These are phyloP conservation scores for Psophocarpus tetragonolobus DNA, from an alignment of 306 rosid species.

Conservation along the genomic window DNA sequence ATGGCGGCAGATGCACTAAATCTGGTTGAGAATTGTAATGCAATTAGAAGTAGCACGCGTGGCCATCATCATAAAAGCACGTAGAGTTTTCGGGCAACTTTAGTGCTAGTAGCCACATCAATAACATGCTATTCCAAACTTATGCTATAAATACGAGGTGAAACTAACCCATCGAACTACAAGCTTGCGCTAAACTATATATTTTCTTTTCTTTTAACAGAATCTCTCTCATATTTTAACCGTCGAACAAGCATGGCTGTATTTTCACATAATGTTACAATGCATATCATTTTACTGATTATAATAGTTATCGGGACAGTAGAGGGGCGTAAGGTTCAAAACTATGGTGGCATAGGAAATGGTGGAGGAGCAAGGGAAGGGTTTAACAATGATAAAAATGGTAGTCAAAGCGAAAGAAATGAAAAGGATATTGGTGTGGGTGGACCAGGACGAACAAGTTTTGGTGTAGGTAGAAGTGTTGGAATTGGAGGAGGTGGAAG, in stretches of 20 bases:
- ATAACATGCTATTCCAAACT: not conserved
- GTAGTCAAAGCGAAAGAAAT: not conserved
- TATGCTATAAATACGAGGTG: conserved; percentile 36
- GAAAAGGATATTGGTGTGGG: not conserved
- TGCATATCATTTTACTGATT: not conserved
- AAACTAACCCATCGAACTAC: conserved; percentile 12
- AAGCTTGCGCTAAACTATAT: not conserved
- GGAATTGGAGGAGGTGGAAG: not conserved
- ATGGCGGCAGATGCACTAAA: conserved; percentile 52
- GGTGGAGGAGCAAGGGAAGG: not conserved
- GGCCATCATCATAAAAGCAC: conserved; percentile 25
- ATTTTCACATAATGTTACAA: not conserved
- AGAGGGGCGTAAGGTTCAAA: conserved; percentile 5
- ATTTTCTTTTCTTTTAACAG: not conserved
- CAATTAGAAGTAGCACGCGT: conserved; percentile 36
- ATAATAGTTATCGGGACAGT: not conserved
- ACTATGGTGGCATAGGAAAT: not conserved
- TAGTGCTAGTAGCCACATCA: conserved; percentile 31
- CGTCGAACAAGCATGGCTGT: conserved; percentile 13
- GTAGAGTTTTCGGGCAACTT: conserved; percentile 27
- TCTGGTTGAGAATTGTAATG: conserved; percentile 34
- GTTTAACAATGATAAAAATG: not conserved
- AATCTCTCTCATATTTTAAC: not conserved
- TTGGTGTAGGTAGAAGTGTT: not conserved
- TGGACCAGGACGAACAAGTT: not conserved